These are phyloP conservation scores for Mortierella sp. DNA, from an alignment of 371 early-diverging fungal species.

Conservation along the genomic window DNA sequence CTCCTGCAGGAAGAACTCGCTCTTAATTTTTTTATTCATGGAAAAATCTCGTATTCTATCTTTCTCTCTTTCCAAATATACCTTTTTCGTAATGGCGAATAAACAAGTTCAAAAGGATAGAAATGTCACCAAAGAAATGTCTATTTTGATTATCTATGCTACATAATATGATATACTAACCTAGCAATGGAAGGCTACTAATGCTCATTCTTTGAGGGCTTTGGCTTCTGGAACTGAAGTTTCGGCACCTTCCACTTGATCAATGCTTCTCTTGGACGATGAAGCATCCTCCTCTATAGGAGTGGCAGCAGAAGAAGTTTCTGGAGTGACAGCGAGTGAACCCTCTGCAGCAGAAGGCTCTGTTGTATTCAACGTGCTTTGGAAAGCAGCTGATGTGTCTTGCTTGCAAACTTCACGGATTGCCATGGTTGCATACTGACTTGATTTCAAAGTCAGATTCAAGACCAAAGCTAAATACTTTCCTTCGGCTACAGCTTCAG, in stretches of 20 bases:
- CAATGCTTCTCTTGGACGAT: constrained; percentile 35
- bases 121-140: too few relatives aligned
- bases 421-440: constrained; percentile 98
- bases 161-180: too few relatives aligned
- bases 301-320: background rate
- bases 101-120: background rate
- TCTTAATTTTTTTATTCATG: background rate
- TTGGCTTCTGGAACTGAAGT: constrained; percentile 30
- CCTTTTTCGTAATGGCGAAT: background rate
- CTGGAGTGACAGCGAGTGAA: background rate
- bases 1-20: background rate
- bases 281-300: constrained; percentile 1
- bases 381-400: constrained; percentile 77
- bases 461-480: constrained; percentile 79
- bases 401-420: constrained; percentile 91
- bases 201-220: constrained; percentile 5
- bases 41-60: background rate
- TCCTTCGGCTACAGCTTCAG: constrained; percentile 57
- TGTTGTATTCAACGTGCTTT: constrained; percentile 57
- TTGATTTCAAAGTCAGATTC: constrained; percentile 81
- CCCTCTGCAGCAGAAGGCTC: constrained; percentile 4
- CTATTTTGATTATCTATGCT: too few relatives aligned
- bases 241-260: constrained; percentile 36
- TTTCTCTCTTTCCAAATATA: background rate
- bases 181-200: background rate